Evolutionary conservation across 2,329 filamentous ascomycete species (phyloP).

Genomic region (Colletotrichum eremochloae): DNA sequence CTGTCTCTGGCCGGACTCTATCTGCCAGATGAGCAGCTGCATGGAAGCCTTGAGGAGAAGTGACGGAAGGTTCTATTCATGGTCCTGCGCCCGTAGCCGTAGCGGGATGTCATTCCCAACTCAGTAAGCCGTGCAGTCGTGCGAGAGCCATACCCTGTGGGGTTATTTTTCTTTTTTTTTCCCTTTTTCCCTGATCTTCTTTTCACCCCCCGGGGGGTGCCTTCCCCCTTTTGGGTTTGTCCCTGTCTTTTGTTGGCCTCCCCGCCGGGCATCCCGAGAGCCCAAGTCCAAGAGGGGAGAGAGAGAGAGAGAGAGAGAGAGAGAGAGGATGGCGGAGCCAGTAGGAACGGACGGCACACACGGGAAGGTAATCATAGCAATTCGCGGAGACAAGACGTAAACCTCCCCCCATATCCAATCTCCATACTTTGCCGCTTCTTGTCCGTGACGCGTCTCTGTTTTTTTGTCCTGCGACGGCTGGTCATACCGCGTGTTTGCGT

Average conservation of each 20-base stretch:
- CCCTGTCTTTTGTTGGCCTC: background rate
- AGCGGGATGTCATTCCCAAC: slow-evolving; percentile 17
- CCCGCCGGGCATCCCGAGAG: background rate
- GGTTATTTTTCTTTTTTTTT: background rate
- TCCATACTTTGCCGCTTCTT: background rate
- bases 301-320: too few species aligned
- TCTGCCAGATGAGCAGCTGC: slow-evolving; percentile 29
- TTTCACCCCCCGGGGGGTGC: too few species aligned
- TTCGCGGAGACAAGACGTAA: background rate
- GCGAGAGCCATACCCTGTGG: background rate
- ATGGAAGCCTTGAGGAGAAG: slow-evolving; percentile 32
- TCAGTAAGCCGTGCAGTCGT: background rate
- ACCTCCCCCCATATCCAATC: too few species aligned
- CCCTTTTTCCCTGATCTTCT: background rate
- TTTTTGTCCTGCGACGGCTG: background rate
- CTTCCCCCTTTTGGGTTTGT: background rate
- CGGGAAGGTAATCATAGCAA: background rate
- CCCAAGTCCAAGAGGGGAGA: too few species aligned
- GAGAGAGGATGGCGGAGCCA: background rate
- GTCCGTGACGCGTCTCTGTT: background rate
- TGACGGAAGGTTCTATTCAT: slow-evolving; percentile 26
- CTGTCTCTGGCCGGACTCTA: background rate
- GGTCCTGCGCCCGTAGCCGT: background rate
- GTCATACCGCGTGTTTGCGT: background rate
- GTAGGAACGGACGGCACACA: background rate